Conservation (phyloP, 2,329 filamentous ascomycete genomes). For the Xylariaceae sp. region DNA sequence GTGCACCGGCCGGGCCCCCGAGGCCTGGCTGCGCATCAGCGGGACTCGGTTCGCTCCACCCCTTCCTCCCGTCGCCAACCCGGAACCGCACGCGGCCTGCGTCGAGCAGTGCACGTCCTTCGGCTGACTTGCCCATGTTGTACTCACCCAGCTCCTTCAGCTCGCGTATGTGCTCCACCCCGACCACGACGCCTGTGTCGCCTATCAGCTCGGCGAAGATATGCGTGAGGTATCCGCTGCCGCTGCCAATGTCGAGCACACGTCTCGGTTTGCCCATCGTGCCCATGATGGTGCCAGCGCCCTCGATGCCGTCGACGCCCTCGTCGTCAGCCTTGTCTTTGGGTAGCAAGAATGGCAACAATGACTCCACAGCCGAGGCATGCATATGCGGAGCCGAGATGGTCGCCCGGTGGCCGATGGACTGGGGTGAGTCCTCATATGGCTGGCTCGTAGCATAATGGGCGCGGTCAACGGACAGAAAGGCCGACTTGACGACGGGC, state of each 20-base stretch:
- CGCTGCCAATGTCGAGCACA: constrained; percentile 70
- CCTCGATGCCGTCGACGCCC: background rate
- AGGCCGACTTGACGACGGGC: constrained; percentile 69
- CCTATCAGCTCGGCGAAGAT: constrained; percentile 76
- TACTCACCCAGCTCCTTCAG: constrained; percentile 57
- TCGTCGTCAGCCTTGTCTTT: background rate
- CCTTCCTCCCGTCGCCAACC: constrained; percentile 68
- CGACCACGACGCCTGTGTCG: constrained; percentile 52
- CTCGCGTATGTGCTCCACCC: constrained; percentile 68
- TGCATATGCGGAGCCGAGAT: constrained; percentile 61
- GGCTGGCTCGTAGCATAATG: constrained; percentile 65
- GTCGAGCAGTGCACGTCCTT: constrained; percentile 57
- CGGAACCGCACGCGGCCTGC: constrained; percentile 67
- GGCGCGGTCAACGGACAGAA: constrained; percentile 78
- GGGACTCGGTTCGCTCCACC: constrained; percentile 50
- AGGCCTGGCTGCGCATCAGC: too few species aligned
- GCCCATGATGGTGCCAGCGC: constrained; percentile 1
- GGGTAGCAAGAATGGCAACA: constrained; percentile 42
- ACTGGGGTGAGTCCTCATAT: constrained; percentile 59
- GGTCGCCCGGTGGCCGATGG: constrained; percentile 52
- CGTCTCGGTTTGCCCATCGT: constrained; percentile 42
- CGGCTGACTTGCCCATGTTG: constrained; percentile 62
- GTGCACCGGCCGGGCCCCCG: constrained; percentile 5
- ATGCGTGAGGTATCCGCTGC: constrained; percentile 81
- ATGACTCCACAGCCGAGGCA: constrained; percentile 46